Percentiles rank a stretch among this genome's conserved stretches.
Conservation (phyloP, 495 filamentous ascomycete genomes). For the Achaetomiella virescens region DNA sequence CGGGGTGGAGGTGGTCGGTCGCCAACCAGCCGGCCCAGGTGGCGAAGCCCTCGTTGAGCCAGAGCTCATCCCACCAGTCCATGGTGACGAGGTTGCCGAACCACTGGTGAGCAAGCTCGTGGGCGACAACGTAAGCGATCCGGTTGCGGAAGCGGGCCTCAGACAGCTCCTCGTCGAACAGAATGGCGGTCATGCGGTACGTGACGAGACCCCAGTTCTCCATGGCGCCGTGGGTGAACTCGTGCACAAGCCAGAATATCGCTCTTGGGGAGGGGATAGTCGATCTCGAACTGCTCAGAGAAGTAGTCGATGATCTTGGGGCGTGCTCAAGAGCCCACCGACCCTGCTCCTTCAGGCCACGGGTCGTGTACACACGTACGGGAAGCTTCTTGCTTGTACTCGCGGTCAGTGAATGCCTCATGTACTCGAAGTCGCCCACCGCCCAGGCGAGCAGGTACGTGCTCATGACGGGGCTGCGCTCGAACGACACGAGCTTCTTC, state of each 20-base stretch:
- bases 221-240: slow-evolving; percentile 65
- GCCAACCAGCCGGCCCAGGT: slow-evolving; percentile 98
- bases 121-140: slow-evolving; percentile 89
- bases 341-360: slow-evolving; percentile 81
- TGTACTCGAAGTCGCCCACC: slow-evolving; percentile 91
- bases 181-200: slow-evolving; percentile 85
- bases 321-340: slow-evolving; percentile 80
- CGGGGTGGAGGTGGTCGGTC: slow-evolving; percentile 83
- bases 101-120: slow-evolving; percentile 97
- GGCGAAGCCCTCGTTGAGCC: slow-evolving; percentile 95
- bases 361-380: slow-evolving; percentile 93
- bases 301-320: slow-evolving; percentile 87
- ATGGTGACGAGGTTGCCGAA: slow-evolving; percentile 94
- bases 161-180: slow-evolving; percentile 87
- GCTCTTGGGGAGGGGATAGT: slow-evolving; percentile 92
- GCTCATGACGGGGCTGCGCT: slow-evolving; percentile 87
- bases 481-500: slow-evolving; percentile 75
- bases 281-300: slow-evolving; percentile 87
- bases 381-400: slow-evolving; percentile 85
- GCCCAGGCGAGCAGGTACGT: slow-evolving; percentile 98
- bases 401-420: slow-evolving; percentile 83
- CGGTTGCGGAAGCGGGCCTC: slow-evolving; percentile 82
- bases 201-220: slow-evolving; percentile 95
- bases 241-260: slow-evolving; percentile 94
- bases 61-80: slow-evolving; percentile 91